Conservation (phyloP, 768 basidiomycete species). For the Termitomyces bulborhizus region DNA sequence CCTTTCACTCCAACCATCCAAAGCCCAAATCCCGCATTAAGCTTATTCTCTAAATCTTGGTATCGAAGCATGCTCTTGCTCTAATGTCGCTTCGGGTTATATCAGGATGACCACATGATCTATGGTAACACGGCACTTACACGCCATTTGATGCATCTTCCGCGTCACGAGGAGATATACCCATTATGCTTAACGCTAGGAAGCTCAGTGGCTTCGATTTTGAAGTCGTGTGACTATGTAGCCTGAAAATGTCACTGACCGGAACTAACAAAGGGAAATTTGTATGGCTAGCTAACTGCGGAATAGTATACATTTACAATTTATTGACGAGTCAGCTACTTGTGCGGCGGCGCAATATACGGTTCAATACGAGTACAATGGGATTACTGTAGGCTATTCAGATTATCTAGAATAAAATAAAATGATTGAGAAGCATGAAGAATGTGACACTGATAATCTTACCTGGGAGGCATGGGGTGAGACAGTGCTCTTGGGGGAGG, state of each 20-base stretch:
- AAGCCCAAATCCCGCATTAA: no score
- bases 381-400: not conserved
- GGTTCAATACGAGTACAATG: not conserved
- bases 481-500: constrained; percentile 33
- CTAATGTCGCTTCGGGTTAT: no score
- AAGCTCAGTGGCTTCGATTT: not conserved
- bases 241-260: not conserved
- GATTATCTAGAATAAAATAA: not conserved
- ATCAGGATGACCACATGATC: not conserved
- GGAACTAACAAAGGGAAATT: not conserved
- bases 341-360: not conserved
- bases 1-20: no score
- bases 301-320: constrained; percentile 1
- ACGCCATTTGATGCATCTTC: not conserved
- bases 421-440: not conserved
- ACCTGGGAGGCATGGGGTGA: not conserved
- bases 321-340: not conserved
- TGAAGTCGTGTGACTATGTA: not conserved
- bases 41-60: no score
- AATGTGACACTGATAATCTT: not conserved
- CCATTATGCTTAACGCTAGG: no score
- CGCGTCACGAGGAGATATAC: not conserved
- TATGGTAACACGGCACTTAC: no score
- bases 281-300: not conserved
- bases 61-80: no score